phyloP scores from a whole-genome alignment of 1,284 basidiomycete genomes.

The Tylopilus sp. region DNA sequence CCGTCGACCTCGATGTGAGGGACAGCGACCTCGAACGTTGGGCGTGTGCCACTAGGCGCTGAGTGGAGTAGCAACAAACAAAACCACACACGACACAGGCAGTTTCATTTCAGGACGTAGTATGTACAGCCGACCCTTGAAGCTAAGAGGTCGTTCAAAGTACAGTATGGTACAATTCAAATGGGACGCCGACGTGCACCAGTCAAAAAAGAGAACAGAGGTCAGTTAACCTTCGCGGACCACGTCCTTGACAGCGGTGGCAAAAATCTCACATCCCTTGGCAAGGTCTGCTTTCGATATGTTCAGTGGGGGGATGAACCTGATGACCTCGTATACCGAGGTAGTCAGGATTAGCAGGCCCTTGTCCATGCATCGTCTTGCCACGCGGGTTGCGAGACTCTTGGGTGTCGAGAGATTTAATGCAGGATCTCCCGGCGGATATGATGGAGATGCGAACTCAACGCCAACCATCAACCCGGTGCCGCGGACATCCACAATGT shows the following conservation, averaged over 20 bases:
- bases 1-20: conserved; percentile 19
- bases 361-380: conserved; percentile 79
- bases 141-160: too few species aligned
- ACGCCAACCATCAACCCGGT: conserved; percentile 78
- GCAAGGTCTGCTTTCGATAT: conserved; percentile 60
- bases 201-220: neutral
- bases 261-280: conserved; percentile 58
- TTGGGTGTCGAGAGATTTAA: conserved; percentile 46
- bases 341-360: conserved; percentile 80
- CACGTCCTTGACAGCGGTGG: conserved; percentile 60
- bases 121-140: too few species aligned
- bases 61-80: neutral
- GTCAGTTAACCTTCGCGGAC: conserved; percentile 40
- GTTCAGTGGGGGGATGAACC: conserved; percentile 76
- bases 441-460: conserved; percentile 68
- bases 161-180: too few species aligned
- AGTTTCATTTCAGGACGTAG: too few species aligned
- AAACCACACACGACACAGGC: neutral
- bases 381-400: conserved; percentile 70
- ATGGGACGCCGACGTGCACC: too few species aligned
- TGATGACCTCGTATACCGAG: conserved; percentile 72
- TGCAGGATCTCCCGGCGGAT: conserved; percentile 44
- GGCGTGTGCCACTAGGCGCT: neutral
- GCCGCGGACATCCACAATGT: conserved; percentile 77
- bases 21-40: conserved; percentile 14